Conservation (phyloP, 257 asterid species). For the Pogostemon cablin region DNA sequence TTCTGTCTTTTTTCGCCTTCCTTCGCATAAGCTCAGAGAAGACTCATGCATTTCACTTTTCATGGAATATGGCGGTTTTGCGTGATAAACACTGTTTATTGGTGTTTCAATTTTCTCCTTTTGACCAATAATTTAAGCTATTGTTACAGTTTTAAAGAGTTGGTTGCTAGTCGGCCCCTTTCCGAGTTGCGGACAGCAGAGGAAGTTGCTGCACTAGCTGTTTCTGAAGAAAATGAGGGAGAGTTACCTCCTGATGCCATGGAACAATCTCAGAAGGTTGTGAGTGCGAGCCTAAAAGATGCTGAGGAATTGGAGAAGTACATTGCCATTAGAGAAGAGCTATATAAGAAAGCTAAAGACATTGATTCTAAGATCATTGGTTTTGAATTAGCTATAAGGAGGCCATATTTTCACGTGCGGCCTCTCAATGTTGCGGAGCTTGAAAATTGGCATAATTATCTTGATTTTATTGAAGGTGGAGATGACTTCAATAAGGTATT, state of each 20-base stretch:
- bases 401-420: slow-evolving; percentile 98
- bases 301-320: slow-evolving; percentile 99
- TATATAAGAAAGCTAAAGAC: slow-evolving; percentile 89
- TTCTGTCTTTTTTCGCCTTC: slow-evolving; percentile 13
- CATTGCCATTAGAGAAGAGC: slow-evolving; percentile 87
- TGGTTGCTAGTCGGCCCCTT: slow-evolving; percentile 90
- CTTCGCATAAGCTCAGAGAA: not conserved
- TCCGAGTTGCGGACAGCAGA: slow-evolving; percentile 82
- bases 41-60: not conserved
- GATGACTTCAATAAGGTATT: slow-evolving; percentile 93
- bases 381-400: slow-evolving; percentile 89
- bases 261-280: slow-evolving; percentile 66
- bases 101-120: slow-evolving; percentile 24
- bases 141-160: slow-evolving; percentile 79
- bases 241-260: slow-evolving; percentile 56
- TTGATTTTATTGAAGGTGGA: slow-evolving; percentile 83
- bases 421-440: slow-evolving; percentile 89
- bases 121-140: slow-evolving; percentile 23
- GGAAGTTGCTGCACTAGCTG: slow-evolving; percentile 67
- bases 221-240: slow-evolving; percentile 67
- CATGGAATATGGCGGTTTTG: not conserved
- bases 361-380: slow-evolving; percentile 86
- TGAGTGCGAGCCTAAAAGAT: slow-evolving; percentile 75
- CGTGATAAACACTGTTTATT: not conserved
- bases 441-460: slow-evolving; percentile 96